These are phyloP conservation scores for Pneumocystis murina DNA, from an alignment of 1,139 yeast genomes.

Conservation along the genomic window DNA sequence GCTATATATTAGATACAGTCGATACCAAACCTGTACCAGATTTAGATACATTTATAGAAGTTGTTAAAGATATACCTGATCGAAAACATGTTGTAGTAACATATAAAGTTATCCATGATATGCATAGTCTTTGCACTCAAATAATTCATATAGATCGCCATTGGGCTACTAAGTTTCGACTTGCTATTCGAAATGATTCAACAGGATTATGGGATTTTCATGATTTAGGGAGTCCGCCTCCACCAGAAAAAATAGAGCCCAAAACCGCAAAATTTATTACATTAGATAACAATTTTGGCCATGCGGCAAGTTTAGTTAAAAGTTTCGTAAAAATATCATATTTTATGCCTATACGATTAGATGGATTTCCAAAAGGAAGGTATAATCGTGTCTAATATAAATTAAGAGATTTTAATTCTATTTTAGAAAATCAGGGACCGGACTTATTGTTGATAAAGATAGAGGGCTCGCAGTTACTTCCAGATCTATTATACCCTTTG, in stretches of 20 bases:
- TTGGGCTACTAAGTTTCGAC: conserved; percentile 59
- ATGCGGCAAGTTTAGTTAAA: conserved; percentile 40
- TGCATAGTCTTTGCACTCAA: conserved; percentile 51
- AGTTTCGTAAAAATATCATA: conserved; percentile 58
- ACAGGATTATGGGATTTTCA: conserved; percentile 83
- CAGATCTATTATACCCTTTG: conserved; percentile 69
- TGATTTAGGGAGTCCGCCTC: conserved; percentile 50
- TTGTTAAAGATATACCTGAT: conserved; percentile 67
- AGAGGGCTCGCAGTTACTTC: conserved; percentile 72
- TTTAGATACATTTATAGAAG: conserved; percentile 59
- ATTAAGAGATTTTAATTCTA: neutral
- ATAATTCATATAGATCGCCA: conserved; percentile 66
- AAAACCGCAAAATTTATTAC: conserved; percentile 59
- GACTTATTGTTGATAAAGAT: conserved; percentile 64
- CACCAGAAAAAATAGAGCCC: conserved; percentile 35
- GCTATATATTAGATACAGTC: conserved; percentile 65
- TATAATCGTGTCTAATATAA: neutral
- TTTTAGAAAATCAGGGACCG: conserved; percentile 48
- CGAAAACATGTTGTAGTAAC: conserved; percentile 53
- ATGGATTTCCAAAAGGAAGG: conserved; percentile 45
- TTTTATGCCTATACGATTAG: conserved; percentile 53
- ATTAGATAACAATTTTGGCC: conserved; percentile 44
- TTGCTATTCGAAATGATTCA: conserved; percentile 61
- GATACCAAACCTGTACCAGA: conserved; percentile 63
- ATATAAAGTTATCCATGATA: conserved; percentile 66